A percentile compares a stretch with the other conserved stretches of the same genome.
Conservation (phyloP, 1,284 basidiomycete genomes). For the Pulveroboletus sp. region DNA sequence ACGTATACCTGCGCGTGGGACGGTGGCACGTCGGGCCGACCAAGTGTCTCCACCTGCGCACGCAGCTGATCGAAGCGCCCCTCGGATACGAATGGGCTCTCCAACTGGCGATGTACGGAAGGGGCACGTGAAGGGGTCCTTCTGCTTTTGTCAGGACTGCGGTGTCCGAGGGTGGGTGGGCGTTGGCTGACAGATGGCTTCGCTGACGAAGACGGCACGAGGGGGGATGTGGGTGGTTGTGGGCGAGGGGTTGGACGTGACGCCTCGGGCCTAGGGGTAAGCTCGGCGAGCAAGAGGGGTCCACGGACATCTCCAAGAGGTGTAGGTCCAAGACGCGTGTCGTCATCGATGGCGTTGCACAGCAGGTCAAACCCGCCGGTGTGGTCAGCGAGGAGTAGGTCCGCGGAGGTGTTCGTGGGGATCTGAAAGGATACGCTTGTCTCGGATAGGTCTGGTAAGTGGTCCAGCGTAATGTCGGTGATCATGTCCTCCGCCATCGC, state of each 20-base stretch:
- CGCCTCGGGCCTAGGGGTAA: constrained; percentile 35
- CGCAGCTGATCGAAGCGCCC: constrained; percentile 25
- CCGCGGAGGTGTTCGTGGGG: constrained; percentile 35
- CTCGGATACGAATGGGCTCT: constrained; percentile 25
- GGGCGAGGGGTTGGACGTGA: constrained; percentile 4
- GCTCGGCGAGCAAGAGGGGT: constrained; percentile 34
- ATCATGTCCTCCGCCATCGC: constrained; percentile 13
- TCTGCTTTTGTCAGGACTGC: constrained; percentile 14
- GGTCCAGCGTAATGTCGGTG: constrained; percentile 43
- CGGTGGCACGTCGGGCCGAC: not conserved
- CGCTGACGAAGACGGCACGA: constrained; percentile 18
- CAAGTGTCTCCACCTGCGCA: constrained; percentile 16
- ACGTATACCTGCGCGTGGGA: constrained; percentile 1
- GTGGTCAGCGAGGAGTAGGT: constrained; percentile 41
- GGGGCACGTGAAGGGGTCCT: constrained; percentile 2
- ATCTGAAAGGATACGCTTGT: constrained; percentile 52
- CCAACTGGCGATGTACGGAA: not conserved
- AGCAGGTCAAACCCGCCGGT: constrained; percentile 38
- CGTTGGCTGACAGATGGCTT: constrained; percentile 22
- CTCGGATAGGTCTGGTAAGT: constrained; percentile 46
- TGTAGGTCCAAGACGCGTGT: constrained; percentile 33
- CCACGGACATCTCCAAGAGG: constrained; percentile 22
- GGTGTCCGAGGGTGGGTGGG: constrained; percentile 17
- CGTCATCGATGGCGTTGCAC: constrained; percentile 29
- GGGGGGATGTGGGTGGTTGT: constrained; percentile 9